Evolutionary conservation across 2,329 filamentous ascomycete genomes (phyloP).

Genomic region (Sclerotinia glacialis): DNA sequence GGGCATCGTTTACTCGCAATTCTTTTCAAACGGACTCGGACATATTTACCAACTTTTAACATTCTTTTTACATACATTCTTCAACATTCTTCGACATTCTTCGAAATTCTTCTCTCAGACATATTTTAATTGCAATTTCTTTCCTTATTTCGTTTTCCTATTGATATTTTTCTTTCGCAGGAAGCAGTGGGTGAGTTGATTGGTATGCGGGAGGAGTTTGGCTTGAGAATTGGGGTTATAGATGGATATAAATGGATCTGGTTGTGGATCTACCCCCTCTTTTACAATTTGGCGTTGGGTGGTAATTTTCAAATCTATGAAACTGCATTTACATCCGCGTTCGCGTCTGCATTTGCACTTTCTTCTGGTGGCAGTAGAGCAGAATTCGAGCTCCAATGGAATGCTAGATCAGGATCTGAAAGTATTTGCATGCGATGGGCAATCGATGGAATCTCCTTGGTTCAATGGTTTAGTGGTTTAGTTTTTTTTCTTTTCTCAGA

Average conservation of each 20-base stretch:
- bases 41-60: slow-evolving; percentile 1
- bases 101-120: background rate
- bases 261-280: slow-evolving; percentile 8
- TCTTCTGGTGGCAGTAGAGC: background rate
- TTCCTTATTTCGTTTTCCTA: background rate
- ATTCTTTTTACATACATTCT: background rate
- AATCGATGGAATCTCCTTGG: background rate
- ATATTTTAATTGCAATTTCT: no score
- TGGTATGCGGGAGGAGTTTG: background rate
- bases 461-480: background rate
- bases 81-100: background rate
- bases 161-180: background rate
- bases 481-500: background rate
- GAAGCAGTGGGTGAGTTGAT: background rate
- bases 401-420: background rate
- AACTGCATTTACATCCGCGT: background rate
- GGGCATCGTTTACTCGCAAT: background rate
- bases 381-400: background rate
- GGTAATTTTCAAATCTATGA: background rate
- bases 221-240: background rate
- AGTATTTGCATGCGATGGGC: background rate
- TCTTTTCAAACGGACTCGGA: background rate
- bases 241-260: slow-evolving; percentile 17
- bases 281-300: slow-evolving; percentile 5
- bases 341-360: background rate